phyloP scores from a whole-genome alignment of 495 filamentous ascomycete species.

The Penicillium coffeae region DNA sequence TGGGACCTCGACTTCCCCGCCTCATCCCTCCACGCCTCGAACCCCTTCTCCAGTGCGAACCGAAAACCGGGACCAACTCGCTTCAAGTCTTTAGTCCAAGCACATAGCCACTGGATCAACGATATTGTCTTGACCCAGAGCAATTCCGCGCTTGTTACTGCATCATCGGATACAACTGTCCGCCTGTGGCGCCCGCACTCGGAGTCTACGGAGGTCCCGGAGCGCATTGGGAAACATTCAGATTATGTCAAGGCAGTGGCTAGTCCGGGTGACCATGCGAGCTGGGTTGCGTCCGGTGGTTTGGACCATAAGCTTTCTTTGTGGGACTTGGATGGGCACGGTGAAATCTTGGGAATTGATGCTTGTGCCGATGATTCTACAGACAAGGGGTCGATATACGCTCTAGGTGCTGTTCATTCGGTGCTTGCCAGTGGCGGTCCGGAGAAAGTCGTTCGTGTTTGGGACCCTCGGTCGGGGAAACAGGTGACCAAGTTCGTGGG shows the following conservation, averaged over 20 bases:
- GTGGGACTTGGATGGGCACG: slow-evolving; percentile 88
- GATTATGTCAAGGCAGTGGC: slow-evolving; percentile 97
- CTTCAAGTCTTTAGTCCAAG: slow-evolving; percentile 90
- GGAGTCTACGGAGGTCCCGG: slow-evolving; percentile 59
- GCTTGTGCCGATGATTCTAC: slow-evolving; percentile 72
- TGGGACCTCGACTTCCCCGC: slow-evolving; percentile 73
- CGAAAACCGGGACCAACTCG: slow-evolving; percentile 45
- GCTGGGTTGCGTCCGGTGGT: slow-evolving; percentile 96
- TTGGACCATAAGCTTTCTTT: slow-evolving; percentile 87
- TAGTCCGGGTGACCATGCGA: slow-evolving; percentile 62
- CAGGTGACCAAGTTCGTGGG: slow-evolving; percentile 93
- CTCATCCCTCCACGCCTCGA: slow-evolving; percentile 30
- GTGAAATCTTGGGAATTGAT: slow-evolving; percentile 80
- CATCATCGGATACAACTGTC: slow-evolving; percentile 92
- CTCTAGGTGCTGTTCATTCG: slow-evolving; percentile 66
- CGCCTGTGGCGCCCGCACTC: slow-evolving; percentile 91
- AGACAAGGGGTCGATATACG: slow-evolving; percentile 94
- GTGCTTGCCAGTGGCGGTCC: slow-evolving; percentile 91
- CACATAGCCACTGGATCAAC: slow-evolving; percentile 98
- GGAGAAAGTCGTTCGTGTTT: slow-evolving; percentile 87
- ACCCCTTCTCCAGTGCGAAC: slow-evolving; percentile 28
- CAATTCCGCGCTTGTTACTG: slow-evolving; percentile 82
- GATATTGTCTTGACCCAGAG: slow-evolving; percentile 84
- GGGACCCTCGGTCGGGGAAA: slow-evolving; percentile 88
- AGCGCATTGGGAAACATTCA: slow-evolving; percentile 85